phyloP scores from a whole-genome alignment of 495 filamentous ascomycete species.

The Corynascus novoguineensis region DNA sequence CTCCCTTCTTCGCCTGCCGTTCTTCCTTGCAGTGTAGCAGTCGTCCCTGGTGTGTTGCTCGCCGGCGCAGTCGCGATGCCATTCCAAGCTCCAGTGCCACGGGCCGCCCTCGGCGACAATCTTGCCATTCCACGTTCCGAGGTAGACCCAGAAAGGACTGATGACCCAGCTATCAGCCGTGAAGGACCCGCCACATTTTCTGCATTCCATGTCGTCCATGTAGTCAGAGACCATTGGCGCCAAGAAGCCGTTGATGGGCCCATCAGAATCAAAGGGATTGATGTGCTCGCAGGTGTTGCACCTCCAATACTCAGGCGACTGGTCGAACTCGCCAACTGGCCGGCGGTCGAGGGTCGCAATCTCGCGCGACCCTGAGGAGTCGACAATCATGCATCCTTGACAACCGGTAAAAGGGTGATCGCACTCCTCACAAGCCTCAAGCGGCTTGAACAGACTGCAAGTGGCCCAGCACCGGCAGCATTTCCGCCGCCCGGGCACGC shows the following conservation, averaged over 20 bases:
- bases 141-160: conserved; percentile 19
- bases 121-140: conserved; percentile 22
- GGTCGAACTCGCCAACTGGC: conserved; percentile 20
- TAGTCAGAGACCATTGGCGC: conserved; percentile 12
- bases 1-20: conserved; percentile 16
- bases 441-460: conserved; percentile 19
- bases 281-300: conserved; percentile 17
- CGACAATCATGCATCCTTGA: conserved; percentile 18
- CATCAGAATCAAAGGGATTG: conserved; percentile 17
- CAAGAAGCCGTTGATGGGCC: conserved; percentile 16
- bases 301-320: conserved; percentile 21
- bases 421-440: conserved; percentile 15
- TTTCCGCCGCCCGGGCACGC: conserved; percentile 16
- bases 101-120: conserved; percentile 19
- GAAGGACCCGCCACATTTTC: conserved; percentile 10
- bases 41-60: conserved; percentile 14
- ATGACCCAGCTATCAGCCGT: conserved; percentile 22
- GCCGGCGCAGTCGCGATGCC: conserved; percentile 15
- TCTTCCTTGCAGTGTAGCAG: conserved; percentile 15
- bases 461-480: conserved; percentile 21
- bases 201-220: conserved; percentile 13
- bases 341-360: conserved; percentile 15
- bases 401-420: conserved; percentile 16
- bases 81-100: conserved; percentile 21
- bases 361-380: conserved; percentile 16